Conservation (phyloP, 345 rosid genomes). For the Salix dunnii region DNA sequence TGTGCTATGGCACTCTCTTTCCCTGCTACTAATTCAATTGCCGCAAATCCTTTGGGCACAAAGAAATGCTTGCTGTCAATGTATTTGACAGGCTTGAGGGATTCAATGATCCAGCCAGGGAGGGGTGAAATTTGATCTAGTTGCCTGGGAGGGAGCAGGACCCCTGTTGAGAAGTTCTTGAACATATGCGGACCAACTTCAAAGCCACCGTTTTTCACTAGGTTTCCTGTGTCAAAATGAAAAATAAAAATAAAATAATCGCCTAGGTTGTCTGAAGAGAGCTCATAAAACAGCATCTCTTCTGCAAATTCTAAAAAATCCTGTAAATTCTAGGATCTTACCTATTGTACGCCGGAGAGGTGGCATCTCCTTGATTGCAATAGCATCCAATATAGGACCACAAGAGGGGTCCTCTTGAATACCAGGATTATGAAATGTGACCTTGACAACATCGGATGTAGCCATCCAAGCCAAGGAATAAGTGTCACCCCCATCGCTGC, state of each 20-base stretch:
- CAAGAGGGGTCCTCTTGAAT: conserved; percentile 79
- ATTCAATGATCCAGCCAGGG: conserved; percentile 86
- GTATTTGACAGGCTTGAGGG: conserved; percentile 75
- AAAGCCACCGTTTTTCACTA: conserved; percentile 74
- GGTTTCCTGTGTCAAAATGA: conserved; percentile 41
- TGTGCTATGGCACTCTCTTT: conserved; percentile 86
- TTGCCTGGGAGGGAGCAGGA: conserved; percentile 58
- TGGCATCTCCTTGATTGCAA: conserved; percentile 71
- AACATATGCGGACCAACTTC: conserved; percentile 75
- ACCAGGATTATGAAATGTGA: conserved; percentile 77
- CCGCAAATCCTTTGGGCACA: conserved; percentile 59
- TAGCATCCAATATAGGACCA: conserved; percentile 76
- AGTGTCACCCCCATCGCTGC: conserved; percentile 79
- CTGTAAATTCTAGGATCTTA: conserved; percentile 4
- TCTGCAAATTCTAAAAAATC: not conserved
- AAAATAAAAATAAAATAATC: not conserved
- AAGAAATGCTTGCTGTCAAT: conserved; percentile 61
- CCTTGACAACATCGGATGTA: conserved; percentile 36
- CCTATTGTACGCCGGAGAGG: conserved; percentile 45
- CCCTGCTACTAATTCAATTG: conserved; percentile 68
- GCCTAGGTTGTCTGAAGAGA: not conserved
- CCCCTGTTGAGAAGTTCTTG: conserved; percentile 78
- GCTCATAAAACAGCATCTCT: not conserved
- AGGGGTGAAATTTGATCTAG: conserved; percentile 62
- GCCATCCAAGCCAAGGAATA: conserved; percentile 74